A percentile compares a stretch with the other conserved stretches of the same genome.
These are phyloP conservation scores for Tetraselmis striata DNA, from an alignment of 139 green algal genomes.

Conservation along the genomic window DNA sequence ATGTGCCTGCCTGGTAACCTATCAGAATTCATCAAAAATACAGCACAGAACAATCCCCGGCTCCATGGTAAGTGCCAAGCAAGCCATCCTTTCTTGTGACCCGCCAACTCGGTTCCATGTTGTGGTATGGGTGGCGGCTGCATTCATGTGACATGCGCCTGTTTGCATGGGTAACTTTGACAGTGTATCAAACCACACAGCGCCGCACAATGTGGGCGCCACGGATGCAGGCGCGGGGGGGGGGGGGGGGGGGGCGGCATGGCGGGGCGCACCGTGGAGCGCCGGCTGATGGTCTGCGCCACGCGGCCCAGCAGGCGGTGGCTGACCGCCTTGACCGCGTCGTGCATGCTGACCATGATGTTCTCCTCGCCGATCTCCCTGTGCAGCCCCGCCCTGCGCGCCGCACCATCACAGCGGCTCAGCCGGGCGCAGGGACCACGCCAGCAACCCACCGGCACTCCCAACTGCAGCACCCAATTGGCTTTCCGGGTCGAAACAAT, in stretches of 20 bases:
- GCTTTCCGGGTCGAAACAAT: too few relatives aligned
- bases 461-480: too few relatives aligned
- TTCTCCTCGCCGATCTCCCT: conserved; percentile 11
- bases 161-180: neutral
- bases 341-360: conserved; percentile 24
- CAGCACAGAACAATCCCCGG: too few relatives aligned
- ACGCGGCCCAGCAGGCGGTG: neutral
- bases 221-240: neutral
- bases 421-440: too few relatives aligned
- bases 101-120: neutral
- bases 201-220: neutral
- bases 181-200: neutral
- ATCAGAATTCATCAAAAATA: too few relatives aligned
- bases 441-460: conserved; percentile 15
- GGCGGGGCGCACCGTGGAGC: neutral
- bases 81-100: conserved; percentile 24
- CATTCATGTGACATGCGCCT: too few relatives aligned
- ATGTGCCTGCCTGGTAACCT: too few relatives aligned
- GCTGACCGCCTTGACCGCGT: conserved; percentile 9
- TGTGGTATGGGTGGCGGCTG: too few relatives aligned
- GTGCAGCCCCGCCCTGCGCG: neutral
- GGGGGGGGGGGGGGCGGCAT: neutral
- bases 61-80: conserved; percentile 7
- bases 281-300: neutral
- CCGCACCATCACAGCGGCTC: conserved; percentile 11